Percentiles rank a stretch among this genome's conserved stretches.
Evolutionary conservation across 129 eudicot genomes (phyloP).

Genomic region (Ambrosia trifida): DNA sequence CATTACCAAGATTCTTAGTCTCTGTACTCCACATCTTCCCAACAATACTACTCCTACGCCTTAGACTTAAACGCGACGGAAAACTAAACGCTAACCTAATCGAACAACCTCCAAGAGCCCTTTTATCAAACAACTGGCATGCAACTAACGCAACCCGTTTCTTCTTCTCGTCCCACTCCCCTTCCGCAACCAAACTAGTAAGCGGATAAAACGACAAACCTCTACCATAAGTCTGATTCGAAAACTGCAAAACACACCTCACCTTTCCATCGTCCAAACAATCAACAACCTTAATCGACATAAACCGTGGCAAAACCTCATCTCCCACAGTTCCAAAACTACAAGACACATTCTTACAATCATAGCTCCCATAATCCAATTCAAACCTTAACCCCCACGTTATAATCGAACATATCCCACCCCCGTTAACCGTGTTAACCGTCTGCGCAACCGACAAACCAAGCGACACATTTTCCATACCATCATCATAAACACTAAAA

Average conservation of each 20-base stretch:
- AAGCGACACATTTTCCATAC: constrained; percentile 37
- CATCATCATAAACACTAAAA: constrained; percentile 44
- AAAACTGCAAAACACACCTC: constrained; percentile 58
- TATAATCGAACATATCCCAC: constrained; percentile 38
- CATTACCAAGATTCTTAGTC: constrained; percentile 49
- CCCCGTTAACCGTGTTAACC: constrained; percentile 9
- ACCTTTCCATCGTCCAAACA: constrained; percentile 59
- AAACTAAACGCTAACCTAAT: constrained; percentile 71
- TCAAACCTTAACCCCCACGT: constrained; percentile 48
- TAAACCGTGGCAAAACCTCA: constrained; percentile 37
- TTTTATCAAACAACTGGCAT: constrained; percentile 57
- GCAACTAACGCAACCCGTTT: constrained; percentile 66
- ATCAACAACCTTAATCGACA: constrained; percentile 61
- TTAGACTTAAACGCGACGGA: constrained; percentile 53
- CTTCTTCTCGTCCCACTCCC: constrained; percentile 69
- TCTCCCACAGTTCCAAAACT: constrained; percentile 40
- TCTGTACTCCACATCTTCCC: constrained; percentile 84
- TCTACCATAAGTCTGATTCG: constrained; percentile 38
- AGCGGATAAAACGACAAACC: constrained; percentile 52
- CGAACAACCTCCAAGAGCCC: constrained; percentile 57
- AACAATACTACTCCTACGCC: constrained; percentile 57
- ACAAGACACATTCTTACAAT: constrained; percentile 58
- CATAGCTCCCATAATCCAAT: constrained; percentile 46
- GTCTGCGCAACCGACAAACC: constrained; percentile 28
- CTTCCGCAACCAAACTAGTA: constrained; percentile 70